These are phyloP conservation scores for Saccharum hybrid DNA, from an alignment of 202 grass and related monocot genomes.

Conservation along the genomic window DNA sequence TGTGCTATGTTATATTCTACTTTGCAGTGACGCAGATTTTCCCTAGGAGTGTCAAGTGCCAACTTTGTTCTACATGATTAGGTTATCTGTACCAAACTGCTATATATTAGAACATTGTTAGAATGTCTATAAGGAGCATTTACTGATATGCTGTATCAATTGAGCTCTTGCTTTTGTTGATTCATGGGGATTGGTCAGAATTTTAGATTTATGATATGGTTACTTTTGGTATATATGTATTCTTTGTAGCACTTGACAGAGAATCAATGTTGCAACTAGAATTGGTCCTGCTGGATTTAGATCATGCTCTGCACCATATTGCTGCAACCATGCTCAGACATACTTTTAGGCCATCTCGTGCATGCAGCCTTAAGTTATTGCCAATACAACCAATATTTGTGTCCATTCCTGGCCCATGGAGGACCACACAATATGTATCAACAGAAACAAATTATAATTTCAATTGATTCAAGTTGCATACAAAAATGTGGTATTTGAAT, in stretches of 20 bases:
- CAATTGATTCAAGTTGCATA: too few relatives aligned
- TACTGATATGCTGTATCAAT: background rate
- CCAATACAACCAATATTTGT: too few relatives aligned
- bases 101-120: background rate
- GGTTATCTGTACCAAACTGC: too few relatives aligned
- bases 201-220: constrained; percentile 8
- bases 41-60: too few relatives aligned
- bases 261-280: background rate
- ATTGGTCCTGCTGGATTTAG: background rate
- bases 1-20: too few relatives aligned
- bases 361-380: background rate
- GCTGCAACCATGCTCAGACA: background rate
- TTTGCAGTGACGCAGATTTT: too few relatives aligned
- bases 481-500: too few relatives aligned
- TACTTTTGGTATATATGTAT: background rate
- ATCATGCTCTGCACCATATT: background rate
- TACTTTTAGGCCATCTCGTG: background rate
- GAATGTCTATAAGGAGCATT: background rate
- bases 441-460: too few relatives aligned
- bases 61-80: too few relatives aligned
- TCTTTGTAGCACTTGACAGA: background rate
- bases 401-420: too few relatives aligned
- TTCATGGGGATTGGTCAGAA: background rate
- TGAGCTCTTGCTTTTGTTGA: constrained; percentile 7
- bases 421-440: too few relatives aligned